phyloP scores from a whole-genome alignment of 148 eudicot genomes.

The Cornus florida region DNA sequence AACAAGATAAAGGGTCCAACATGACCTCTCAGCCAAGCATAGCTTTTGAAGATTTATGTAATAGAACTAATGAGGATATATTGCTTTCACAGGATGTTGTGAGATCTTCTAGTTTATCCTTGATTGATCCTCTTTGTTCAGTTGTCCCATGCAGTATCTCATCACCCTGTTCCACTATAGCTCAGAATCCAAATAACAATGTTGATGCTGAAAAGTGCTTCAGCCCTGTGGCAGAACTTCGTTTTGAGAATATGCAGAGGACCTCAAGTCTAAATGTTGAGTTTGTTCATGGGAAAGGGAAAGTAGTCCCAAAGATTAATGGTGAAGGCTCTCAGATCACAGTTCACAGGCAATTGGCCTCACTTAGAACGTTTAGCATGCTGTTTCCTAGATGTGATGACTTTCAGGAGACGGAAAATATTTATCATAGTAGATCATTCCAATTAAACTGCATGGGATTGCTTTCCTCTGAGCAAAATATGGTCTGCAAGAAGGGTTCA shows the following conservation, averaged over 20 bases:
- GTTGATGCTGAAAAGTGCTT: conserved; percentile 17
- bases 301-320: conserved; percentile 18
- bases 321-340: conserved; percentile 27
- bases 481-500: conserved; percentile 17
- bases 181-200: conserved; percentile 24
- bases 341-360: conserved; percentile 37
- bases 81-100: conserved; percentile 38
- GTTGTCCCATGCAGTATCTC: conserved; percentile 88
- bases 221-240: conserved; percentile 17
- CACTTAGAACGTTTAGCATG: conserved; percentile 54
- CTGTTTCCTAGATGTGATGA: conserved; percentile 22
- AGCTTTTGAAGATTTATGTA: conserved; percentile 29
- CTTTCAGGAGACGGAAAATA: conserved; percentile 19
- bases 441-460: conserved; percentile 19
- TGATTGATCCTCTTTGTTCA: conserved; percentile 81
- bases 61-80: conserved; percentile 26
- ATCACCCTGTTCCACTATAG: conserved; percentile 28
- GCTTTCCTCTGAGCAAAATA: conserved; percentile 19
- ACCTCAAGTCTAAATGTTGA: conserved; percentile 21
- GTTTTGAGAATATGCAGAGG: conserved; percentile 21
- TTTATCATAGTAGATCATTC: conserved; percentile 16
- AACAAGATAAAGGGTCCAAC: conserved; percentile 31
- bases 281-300: conserved; percentile 21
- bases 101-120: conserved; percentile 47
- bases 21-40: conserved; percentile 50